Percentiles rank a stretch among this genome's conserved stretches.
Evolutionary conservation across 2,329 filamentous ascomycete genomes (phyloP).

Genomic region (Diplocarpon rosae): DNA sequence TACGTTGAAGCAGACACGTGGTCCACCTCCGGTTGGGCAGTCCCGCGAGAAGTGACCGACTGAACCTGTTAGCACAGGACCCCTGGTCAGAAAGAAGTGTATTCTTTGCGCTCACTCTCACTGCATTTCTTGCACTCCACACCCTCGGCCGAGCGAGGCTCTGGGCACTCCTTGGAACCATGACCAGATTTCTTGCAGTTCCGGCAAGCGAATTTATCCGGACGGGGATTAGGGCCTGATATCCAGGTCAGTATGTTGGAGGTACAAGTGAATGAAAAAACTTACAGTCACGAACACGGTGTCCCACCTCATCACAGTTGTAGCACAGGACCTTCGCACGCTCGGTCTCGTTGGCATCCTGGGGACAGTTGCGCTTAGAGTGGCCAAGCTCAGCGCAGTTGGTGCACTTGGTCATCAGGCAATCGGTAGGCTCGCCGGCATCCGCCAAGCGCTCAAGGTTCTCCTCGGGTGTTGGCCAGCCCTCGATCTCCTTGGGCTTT

Average conservation of each 20-base stretch:
- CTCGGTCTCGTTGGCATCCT: conserved; percentile 43
- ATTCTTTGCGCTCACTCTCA: conserved; percentile 17
- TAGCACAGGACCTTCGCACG: conserved; percentile 44
- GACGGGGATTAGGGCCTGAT: conserved; percentile 43
- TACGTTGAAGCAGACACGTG: conserved; percentile 34
- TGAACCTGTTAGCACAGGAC: conserved; percentile 28
- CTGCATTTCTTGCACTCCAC: conserved; percentile 29
- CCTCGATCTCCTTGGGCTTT: conserved; percentile 45
- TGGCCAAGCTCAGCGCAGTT: conserved; percentile 39
- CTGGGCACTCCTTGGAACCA: conserved; percentile 28
- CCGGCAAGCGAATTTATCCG: conserved; percentile 55
- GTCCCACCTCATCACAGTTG: conserved; percentile 53
- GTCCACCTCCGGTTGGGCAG: conserved; percentile 50
- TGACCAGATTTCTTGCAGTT: conserved; percentile 46
- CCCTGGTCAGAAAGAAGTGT: background rate
- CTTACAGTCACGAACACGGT: conserved; percentile 60
- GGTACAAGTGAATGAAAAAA: conserved; percentile 6
- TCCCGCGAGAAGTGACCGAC: conserved; percentile 52
- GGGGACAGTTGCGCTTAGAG: conserved; percentile 44
- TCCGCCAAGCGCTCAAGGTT: conserved; percentile 54
- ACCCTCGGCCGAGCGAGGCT: conserved; percentile 32
- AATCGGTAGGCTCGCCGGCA: conserved; percentile 52
- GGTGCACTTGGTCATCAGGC: conserved; percentile 45
- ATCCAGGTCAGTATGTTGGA: background rate
- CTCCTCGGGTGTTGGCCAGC: conserved; percentile 50